Evolutionary conservation across 2,329 filamentous ascomycete genomes (phyloP), one percentile per base, ranked within the genome.

Genomic region (Dothistroma pini): DNA sequence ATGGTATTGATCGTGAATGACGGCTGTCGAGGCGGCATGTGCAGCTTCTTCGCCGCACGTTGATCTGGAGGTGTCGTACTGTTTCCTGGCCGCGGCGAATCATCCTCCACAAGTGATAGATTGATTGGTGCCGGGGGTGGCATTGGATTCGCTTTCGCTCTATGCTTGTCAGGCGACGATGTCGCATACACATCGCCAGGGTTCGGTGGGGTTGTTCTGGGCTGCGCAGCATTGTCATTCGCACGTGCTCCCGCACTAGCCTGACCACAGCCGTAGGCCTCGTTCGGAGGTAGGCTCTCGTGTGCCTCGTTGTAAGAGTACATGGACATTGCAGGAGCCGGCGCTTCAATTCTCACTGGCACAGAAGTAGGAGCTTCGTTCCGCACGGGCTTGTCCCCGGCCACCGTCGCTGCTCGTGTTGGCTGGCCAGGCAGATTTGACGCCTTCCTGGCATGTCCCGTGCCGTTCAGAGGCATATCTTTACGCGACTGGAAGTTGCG

Each of bases 401-500:
- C 69, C 22, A 70, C 71, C 16, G 69, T 69, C 9, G 66, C 63
- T 9, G 65, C 63, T 47, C 70, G 67, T 48, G 59, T 66, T 12
- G 57, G 50, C 22, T 60, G 58, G 21, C 55, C 63, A 25, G 68
- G 63, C 22, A 69, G 48, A 34, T 69, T 66, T 9, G 70, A 70
- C 0, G 64, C 64, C 64, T 95, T 93, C 47, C 91, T 86, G n/a
- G 89, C 83, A 31, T 90, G 90, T 29, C 88, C 87, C 22, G 88
- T 88, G 16, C 90, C 90, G 57, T 91, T 84, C 52, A 97, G 83
- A 2, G 93, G 92, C 63, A 96, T 89, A 75, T 97, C 93, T 75
- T 96, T 97, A 56, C 93, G 84, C 10, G 92, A 89, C 75, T 96
- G 92, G 75, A 97, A 97, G 76, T 97, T 97, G 41, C 93, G 85